phyloP scores from a whole-genome alignment of 2,329 filamentous ascomycete genomes.

The Macroventuria anomochaeta region DNA sequence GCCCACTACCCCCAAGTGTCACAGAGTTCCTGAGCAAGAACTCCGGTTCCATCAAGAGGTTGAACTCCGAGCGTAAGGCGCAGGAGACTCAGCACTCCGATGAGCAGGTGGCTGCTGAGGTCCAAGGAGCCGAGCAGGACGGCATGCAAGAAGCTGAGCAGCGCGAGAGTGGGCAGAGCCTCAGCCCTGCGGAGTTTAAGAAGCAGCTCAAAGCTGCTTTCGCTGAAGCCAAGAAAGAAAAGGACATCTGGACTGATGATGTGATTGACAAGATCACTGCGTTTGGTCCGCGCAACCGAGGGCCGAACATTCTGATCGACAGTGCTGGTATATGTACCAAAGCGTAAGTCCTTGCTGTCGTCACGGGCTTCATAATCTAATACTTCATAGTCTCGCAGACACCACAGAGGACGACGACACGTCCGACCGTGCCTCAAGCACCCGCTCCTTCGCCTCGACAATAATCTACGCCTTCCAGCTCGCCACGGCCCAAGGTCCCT shows the following conservation, averaged over 20 bases:
- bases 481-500: slow-evolving; percentile 82
- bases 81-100: slow-evolving; percentile 50
- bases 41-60: slow-evolving; percentile 74
- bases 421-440: slow-evolving; percentile 43
- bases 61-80: slow-evolving; percentile 74
- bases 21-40: slow-evolving; percentile 89
- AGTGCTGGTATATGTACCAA: slow-evolving; percentile 72
- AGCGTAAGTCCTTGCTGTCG: slow-evolving; percentile 60
- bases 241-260: slow-evolving; percentile 74
- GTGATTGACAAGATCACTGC: slow-evolving; percentile 82
- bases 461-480: slow-evolving; percentile 94
- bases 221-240: slow-evolving; percentile 72
- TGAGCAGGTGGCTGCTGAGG: slow-evolving; percentile 46
- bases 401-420: slow-evolving; percentile 41
- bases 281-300: slow-evolving; percentile 84
- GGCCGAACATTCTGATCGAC: slow-evolving; percentile 90
- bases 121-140: slow-evolving; percentile 58
- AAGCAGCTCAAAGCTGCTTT: slow-evolving; percentile 72
- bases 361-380: background rate
- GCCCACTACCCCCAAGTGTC: slow-evolving; percentile 77
- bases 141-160: slow-evolving; percentile 59
- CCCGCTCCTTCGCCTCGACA: slow-evolving; percentile 83
- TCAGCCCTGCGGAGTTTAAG: slow-evolving; percentile 80
- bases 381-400: background rate
- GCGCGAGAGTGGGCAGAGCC: slow-evolving; percentile 61